These are phyloP conservation scores for Prunella vulgaris DNA, from an alignment of 257 asterid species.

Conservation along the genomic window DNA sequence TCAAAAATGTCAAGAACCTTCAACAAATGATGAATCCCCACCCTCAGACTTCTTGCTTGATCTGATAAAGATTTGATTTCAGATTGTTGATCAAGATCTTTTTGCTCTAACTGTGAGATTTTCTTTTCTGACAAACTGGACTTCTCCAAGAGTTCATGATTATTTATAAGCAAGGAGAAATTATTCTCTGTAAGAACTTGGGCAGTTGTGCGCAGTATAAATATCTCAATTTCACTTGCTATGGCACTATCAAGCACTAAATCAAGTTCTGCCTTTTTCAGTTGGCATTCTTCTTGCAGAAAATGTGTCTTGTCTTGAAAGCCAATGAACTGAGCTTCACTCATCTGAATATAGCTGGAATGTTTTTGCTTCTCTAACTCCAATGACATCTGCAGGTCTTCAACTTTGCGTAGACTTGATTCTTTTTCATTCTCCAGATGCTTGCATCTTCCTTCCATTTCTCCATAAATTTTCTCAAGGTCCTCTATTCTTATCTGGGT, in stretches of 20 bases:
- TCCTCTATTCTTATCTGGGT: slow-evolving; percentile 45
- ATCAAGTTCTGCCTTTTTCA: slow-evolving; percentile 55
- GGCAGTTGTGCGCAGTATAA: slow-evolving; percentile 46
- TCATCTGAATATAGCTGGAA: slow-evolving; percentile 36
- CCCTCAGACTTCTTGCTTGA: slow-evolving; percentile 47
- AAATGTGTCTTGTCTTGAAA: slow-evolving; percentile 43
- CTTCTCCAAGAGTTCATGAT: slow-evolving; percentile 47
- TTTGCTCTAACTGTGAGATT: slow-evolving; percentile 46
- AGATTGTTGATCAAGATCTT: slow-evolving; percentile 37
- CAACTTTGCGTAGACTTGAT: slow-evolving; percentile 44
- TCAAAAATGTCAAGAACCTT: slow-evolving; percentile 47
- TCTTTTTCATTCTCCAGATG: slow-evolving; percentile 69
- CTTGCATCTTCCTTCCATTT: slow-evolving; percentile 52
- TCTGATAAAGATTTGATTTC: slow-evolving; percentile 52
- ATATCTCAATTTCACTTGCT: slow-evolving; percentile 55
- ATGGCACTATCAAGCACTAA: slow-evolving; percentile 48
- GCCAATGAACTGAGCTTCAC: slow-evolving; percentile 34
- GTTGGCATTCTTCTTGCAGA: slow-evolving; percentile 48
- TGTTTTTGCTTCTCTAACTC: slow-evolving; percentile 59
- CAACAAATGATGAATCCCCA: slow-evolving; percentile 47
- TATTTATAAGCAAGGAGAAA: slow-evolving; percentile 32
- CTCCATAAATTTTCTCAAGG: slow-evolving; percentile 50
- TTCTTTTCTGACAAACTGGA: slow-evolving; percentile 40
- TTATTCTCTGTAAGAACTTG: slow-evolving; percentile 54
- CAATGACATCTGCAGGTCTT: slow-evolving; percentile 56